phyloP scores from a whole-genome alignment of 257 asterid species.

The Nicotiana sylvestris region DNA sequence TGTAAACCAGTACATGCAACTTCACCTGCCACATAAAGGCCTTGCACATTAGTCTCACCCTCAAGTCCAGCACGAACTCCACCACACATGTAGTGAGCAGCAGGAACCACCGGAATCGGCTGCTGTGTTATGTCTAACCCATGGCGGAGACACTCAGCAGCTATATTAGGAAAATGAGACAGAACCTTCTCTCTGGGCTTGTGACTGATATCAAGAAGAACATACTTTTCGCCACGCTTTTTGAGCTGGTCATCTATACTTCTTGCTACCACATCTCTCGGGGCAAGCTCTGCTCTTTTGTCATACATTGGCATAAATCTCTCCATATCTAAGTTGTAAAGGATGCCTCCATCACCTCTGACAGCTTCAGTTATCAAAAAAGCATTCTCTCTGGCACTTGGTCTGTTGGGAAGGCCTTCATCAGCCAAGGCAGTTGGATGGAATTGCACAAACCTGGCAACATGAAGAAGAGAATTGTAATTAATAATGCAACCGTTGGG shows the following conservation, averaged over 20 bases:
- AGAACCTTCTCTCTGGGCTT: conserved; percentile 62
- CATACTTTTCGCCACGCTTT: conserved; percentile 70
- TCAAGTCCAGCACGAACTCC: conserved; percentile 96
- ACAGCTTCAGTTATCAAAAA: conserved; percentile 93
- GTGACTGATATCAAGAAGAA: conserved; percentile 90
- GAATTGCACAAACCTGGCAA: conserved; percentile 88
- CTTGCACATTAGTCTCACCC: conserved; percentile 82
- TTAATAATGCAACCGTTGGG: not conserved
- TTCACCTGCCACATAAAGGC: conserved; percentile 94
- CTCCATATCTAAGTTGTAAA: conserved; percentile 71
- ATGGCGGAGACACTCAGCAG: conserved; percentile 76
- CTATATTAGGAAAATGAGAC: conserved; percentile 90
- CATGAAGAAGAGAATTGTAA: not conserved
- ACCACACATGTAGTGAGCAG: conserved; percentile 99
- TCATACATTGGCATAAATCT: conserved; percentile 87
- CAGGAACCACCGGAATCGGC: conserved; percentile 95
- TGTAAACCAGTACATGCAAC: conserved; percentile 97
- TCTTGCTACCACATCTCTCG: conserved; percentile 94
- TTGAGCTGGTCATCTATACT: conserved; percentile 96
- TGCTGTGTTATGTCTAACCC: conserved; percentile 88
- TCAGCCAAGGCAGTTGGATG: conserved; percentile 98
- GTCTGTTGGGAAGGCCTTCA: conserved; percentile 85
- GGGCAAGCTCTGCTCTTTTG: conserved; percentile 91
- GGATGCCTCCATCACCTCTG: conserved; percentile 95
- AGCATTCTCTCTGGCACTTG: conserved; percentile 76